Percentiles rank a stretch among this genome's conserved stretches.
These are phyloP conservation scores for Phascolomyces articulosus DNA, from an alignment of 371 early-diverging fungal species.

Conservation along the genomic window DNA sequence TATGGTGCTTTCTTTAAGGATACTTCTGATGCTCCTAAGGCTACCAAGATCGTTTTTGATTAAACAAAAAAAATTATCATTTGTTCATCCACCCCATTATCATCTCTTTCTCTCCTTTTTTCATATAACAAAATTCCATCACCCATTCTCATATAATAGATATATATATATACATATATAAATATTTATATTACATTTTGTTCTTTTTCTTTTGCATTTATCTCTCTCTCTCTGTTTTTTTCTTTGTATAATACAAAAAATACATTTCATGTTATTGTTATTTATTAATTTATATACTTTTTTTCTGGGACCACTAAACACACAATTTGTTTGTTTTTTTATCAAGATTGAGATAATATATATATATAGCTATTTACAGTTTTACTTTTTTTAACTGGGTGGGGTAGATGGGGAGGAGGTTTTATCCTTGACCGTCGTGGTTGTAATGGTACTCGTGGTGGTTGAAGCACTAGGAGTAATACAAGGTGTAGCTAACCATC, in stretches of 20 bases:
- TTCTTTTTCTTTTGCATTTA: not conserved
- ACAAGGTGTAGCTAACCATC: conserved; percentile 41
- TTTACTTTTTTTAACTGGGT: too few relatives aligned
- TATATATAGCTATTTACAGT: too few relatives aligned
- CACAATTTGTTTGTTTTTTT: too few relatives aligned
- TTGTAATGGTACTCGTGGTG: not conserved
- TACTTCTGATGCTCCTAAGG: conserved; percentile 79
- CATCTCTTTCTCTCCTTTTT: not conserved
- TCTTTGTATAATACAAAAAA: not conserved
- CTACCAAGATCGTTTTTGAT: conserved; percentile 90
- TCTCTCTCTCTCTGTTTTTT: not conserved
- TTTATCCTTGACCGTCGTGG: too few relatives aligned
- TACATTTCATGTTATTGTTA: not conserved
- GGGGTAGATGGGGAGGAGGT: too few relatives aligned
- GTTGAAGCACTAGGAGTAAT: not conserved
- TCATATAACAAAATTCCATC: not conserved
- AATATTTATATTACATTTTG: too few relatives aligned
- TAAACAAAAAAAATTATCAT: not conserved
- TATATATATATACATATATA: not conserved
- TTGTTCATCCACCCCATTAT: not conserved
- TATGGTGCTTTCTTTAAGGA: conserved; percentile 98
- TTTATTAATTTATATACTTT: not conserved
- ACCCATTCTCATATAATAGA: not conserved
- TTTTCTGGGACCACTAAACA: too few relatives aligned
- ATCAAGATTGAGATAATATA: not conserved